These are phyloP conservation scores for Dioszegia hungarica DNA, from an alignment of 768 basidiomycete genomes.

Conservation along the genomic window DNA sequence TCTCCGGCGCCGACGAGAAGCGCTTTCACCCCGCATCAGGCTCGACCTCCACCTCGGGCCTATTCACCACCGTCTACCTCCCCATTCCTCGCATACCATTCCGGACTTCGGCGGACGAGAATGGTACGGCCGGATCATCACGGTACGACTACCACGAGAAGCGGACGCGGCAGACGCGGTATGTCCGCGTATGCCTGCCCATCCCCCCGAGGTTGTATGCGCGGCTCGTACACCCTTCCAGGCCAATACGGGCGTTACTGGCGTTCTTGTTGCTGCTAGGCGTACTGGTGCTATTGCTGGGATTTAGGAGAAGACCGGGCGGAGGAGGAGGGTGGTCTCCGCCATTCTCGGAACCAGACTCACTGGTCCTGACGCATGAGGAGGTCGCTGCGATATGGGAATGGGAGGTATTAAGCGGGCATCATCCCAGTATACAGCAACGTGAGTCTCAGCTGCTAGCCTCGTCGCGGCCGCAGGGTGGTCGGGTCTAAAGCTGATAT, in stretches of 20 bases:
- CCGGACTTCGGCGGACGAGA: slow-evolving; percentile 12
- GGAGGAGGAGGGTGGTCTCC: slow-evolving; percentile 35
- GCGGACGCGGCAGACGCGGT: slow-evolving; percentile 5
- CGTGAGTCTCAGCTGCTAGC: slow-evolving; percentile 55
- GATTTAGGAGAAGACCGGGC: slow-evolving; percentile 34
- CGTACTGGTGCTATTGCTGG: slow-evolving; percentile 27
- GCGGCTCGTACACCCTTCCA: slow-evolving; percentile 22
- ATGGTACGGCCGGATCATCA: slow-evolving; percentile 13
- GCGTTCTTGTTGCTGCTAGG: slow-evolving; percentile 17
- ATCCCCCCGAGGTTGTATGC: slow-evolving; percentile 39
- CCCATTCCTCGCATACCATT: slow-evolving; percentile 34
- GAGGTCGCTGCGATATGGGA: slow-evolving; percentile 88
- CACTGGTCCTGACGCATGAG: slow-evolving; percentile 49
- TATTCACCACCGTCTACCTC: slow-evolving; percentile 39
- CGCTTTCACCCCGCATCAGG: slow-evolving; percentile 21
- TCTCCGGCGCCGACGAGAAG: slow-evolving; percentile 36
- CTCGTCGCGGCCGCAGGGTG: too few species aligned
- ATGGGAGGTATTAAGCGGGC: slow-evolving; percentile 91
- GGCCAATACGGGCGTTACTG: slow-evolving; percentile 23
- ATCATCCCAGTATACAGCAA: slow-evolving; percentile 77
- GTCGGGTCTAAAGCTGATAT: neutral
- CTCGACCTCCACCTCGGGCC: slow-evolving; percentile 4
- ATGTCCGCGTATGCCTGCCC: slow-evolving; percentile 42
- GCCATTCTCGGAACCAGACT: slow-evolving; percentile 48
- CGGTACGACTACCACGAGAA: slow-evolving; percentile 5